Evolutionary conservation across 345 rosid genomes (phyloP).

Genomic region (Aquilaria sinensis): DNA sequence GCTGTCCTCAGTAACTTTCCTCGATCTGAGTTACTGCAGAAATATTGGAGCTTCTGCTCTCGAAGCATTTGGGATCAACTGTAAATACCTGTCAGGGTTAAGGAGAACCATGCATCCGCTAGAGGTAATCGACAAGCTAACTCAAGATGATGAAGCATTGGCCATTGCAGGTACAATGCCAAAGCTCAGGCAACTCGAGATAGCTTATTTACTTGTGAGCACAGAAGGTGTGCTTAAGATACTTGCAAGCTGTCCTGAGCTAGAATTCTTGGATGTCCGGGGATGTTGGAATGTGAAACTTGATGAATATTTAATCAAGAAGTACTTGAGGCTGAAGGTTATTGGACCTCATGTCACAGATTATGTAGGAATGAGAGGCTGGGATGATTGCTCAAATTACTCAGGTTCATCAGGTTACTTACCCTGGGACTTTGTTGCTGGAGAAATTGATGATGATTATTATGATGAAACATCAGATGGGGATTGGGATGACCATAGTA

Average conservation of each 20-base stretch:
- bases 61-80: constrained; percentile 24
- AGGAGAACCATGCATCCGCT: constrained; percentile 24
- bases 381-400: constrained; percentile 23
- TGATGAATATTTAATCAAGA: constrained; percentile 15
- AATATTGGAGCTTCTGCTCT: constrained; percentile 19
- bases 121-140: constrained; percentile 12
- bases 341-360: constrained; percentile 20
- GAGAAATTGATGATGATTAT: constrained; percentile 12
- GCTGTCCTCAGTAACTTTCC: constrained; percentile 18
- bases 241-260: constrained; percentile 16
- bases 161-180: constrained; percentile 32
- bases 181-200: constrained; percentile 28
- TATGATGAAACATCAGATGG: constrained; percentile 17
- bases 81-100: constrained; percentile 18
- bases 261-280: constrained; percentile 19
- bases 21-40: constrained; percentile 26
- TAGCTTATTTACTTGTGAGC: constrained; percentile 22
- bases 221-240: constrained; percentile 21
- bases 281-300: constrained; percentile 26
- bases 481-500: constrained; percentile 17
- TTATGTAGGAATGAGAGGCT: constrained; percentile 19
- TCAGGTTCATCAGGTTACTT: constrained; percentile 24
- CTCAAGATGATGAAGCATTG: constrained; percentile 26
- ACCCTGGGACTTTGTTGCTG: constrained; percentile 22
- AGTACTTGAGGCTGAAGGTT: constrained; percentile 20